Evolutionary conservation across 2,329 filamentous ascomycete genomes (phyloP).

Genomic region (Claviceps paspali): DNA sequence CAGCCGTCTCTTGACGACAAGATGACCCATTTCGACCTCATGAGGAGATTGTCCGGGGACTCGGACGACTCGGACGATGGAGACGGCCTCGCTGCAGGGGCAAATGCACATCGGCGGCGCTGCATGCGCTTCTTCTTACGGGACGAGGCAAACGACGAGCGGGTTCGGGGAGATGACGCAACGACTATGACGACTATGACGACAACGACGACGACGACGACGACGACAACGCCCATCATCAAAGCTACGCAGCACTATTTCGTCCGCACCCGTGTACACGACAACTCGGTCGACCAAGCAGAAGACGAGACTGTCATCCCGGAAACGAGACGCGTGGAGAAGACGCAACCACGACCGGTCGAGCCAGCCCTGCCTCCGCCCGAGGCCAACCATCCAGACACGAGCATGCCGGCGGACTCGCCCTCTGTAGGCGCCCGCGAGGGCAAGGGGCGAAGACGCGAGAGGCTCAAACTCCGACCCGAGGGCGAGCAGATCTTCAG

Average conservation of each 20-base stretch:
- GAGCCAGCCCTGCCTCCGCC: constrained; percentile 2
- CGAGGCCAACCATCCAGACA: too few species aligned
- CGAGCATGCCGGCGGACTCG: constrained; percentile 6
- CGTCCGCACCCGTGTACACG: neutral
- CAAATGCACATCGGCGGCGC: neutral
- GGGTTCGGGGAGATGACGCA: neutral
- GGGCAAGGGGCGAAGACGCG: constrained; percentile 31
- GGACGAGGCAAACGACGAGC: too few species aligned
- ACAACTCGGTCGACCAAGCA: too few species aligned
- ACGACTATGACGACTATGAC: too few species aligned
- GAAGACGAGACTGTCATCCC: constrained; percentile 17
- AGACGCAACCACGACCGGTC: constrained; percentile 15
- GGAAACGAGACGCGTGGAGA: constrained; percentile 14
- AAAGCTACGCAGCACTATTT: constrained; percentile 15
- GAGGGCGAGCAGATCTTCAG: constrained; percentile 43
- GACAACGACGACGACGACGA: too few species aligned
- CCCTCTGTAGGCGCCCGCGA: constrained; percentile 13
- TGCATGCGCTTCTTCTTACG: constrained; percentile 2
- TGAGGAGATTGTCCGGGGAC: constrained; percentile 15
- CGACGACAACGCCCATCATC: constrained; percentile 8
- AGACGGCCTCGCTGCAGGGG: neutral
- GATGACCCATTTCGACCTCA: constrained; percentile 27
- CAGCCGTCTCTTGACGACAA: constrained; percentile 21
- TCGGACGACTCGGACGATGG: neutral
- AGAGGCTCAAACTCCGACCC: constrained; percentile 28